Evolutionary conservation across 495 filamentous ascomycete genomes (phyloP).

Genomic region (Aspergillus sparsus): DNA sequence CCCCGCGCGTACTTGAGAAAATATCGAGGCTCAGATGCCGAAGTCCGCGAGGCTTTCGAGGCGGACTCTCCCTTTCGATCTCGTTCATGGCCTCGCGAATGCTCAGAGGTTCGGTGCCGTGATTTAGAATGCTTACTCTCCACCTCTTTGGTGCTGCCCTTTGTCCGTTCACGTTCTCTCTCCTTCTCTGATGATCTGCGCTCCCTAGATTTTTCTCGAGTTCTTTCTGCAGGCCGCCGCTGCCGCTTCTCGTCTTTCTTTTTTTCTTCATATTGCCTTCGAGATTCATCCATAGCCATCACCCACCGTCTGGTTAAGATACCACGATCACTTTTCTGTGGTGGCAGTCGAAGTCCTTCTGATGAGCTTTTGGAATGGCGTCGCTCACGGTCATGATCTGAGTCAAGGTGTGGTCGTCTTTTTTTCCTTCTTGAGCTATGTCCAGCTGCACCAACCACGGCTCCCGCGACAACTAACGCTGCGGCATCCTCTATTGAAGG

Average conservation of each 20-base stretch:
- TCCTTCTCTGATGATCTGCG: slow-evolving; percentile 20
- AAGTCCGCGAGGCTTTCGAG: slow-evolving; percentile 30
- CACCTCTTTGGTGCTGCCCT: slow-evolving; percentile 23
- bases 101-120: slow-evolving; percentile 33
- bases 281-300: slow-evolving; percentile 43
- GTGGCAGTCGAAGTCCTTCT: slow-evolving; percentile 36
- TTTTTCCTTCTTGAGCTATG: slow-evolving; percentile 34
- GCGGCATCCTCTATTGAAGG: slow-evolving; percentile 4
- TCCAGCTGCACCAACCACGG: slow-evolving; percentile 16
- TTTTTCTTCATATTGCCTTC: slow-evolving; percentile 43
- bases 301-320: slow-evolving; percentile 43
- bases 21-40: slow-evolving; percentile 31
- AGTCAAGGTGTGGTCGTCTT: slow-evolving; percentile 27
- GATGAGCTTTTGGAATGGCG: slow-evolving; percentile 41
- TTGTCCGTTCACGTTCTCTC: slow-evolving; percentile 8
- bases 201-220: slow-evolving; percentile 11
- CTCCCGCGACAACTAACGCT: slow-evolving; percentile 15
- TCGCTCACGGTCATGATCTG: slow-evolving; percentile 32
- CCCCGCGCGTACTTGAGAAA: slow-evolving; percentile 41
- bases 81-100: slow-evolving; percentile 27
- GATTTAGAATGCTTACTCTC: slow-evolving; percentile 26
- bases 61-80: slow-evolving; percentile 31
- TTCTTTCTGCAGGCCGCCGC: slow-evolving; percentile 15
- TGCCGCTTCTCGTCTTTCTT: slow-evolving; percentile 26
- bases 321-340: slow-evolving; percentile 41